Base-by-base conservation (phyloP, 2,329 filamentous ascomycete species). In the Tolypocladium nubicola region DNA sequence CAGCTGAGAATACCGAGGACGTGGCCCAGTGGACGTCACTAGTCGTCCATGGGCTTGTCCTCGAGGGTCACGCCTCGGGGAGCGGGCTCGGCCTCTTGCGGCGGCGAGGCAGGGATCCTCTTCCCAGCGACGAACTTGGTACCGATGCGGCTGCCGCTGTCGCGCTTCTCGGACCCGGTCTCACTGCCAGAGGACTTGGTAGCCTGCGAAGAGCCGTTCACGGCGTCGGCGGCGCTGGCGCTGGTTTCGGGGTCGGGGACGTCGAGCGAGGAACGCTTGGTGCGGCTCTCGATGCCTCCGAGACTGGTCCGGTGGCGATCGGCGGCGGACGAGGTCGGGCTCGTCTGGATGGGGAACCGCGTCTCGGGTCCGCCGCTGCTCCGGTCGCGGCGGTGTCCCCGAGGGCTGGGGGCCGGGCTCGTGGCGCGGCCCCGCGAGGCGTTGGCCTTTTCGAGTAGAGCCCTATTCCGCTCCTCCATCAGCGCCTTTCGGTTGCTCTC, bases 401-500 rank as follows among this genome's bases (percentile, higher is more conserved):
- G 71, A 8, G 82, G 75, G 61, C 82, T 78, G 33, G 84, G 85
- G 6, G 81, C 85, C 9, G 91, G 91, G 61, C 87, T 91, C 30
- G 83, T 87, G 37, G 85, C 89, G 54, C 91, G 84, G 68, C 85
- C 87, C 55, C 90, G 84, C 63, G 84, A 74, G 21, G 79, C 79
- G 39, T 80, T 82, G 57, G 76, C 79, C 68, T 85, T 85, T 62
- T 84, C 83, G 52, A 94, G 84, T 60, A 93, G 81, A 54, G 90
- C 90, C 60, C 90, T 86, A 70, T 90, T 89, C 55, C 94, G 86
- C 70, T 96, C 94, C 73, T 97, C 93, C 85, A 96, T 93, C 63
- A 96, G 86, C 50, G 90, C 90, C 67, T 91, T 90, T 59, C 94
- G 88, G 72, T 95, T 95, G 74, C 90, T 95, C 77, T 99, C 94